Conservation (phyloP, 495 filamentous ascomycete species). For the Xylaria acuta region DNA sequence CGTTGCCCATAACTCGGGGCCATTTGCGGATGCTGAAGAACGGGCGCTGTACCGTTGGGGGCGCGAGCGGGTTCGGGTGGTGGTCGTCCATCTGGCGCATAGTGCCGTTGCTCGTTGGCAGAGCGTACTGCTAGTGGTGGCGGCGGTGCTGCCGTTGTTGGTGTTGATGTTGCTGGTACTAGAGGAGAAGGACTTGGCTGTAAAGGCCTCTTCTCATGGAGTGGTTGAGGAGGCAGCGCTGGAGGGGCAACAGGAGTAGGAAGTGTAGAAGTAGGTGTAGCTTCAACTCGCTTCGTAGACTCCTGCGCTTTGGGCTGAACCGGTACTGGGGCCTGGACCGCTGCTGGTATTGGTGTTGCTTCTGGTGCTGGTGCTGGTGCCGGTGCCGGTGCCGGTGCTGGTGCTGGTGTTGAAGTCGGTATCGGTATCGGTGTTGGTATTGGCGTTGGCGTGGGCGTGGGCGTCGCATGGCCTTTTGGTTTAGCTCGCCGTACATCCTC, state of each 20-base stretch:
- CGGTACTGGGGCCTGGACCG: constrained; percentile 25
- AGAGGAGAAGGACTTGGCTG: constrained; percentile 26
- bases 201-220: constrained; percentile 16
- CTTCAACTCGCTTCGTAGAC: constrained; percentile 27
- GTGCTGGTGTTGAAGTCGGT: constrained; percentile 25
- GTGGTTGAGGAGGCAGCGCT: constrained; percentile 7
- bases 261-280: constrained; percentile 25
- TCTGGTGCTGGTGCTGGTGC: constrained; percentile 42
- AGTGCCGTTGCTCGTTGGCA: constrained; percentile 33
- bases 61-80: constrained; percentile 40
- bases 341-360: constrained; percentile 58
- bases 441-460: constrained; percentile 23
- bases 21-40: constrained; percentile 52
- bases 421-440: constrained; percentile 25
- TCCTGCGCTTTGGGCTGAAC: constrained; percentile 30
- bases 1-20: constrained; percentile 38
- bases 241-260: constrained; percentile 22
- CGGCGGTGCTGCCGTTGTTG: constrained; percentile 8
- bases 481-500: constrained; percentile 28
- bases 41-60: constrained; percentile 36
- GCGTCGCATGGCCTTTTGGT: constrained; percentile 28
- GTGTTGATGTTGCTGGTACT: constrained; percentile 7
- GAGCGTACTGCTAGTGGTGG: constrained; percentile 23
- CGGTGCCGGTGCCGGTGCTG: background rate
- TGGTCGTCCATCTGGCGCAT: constrained; percentile 33